Evolutionary conservation across 148 eudicot species (phyloP).

Genomic region (Nepenthes gracilis): DNA sequence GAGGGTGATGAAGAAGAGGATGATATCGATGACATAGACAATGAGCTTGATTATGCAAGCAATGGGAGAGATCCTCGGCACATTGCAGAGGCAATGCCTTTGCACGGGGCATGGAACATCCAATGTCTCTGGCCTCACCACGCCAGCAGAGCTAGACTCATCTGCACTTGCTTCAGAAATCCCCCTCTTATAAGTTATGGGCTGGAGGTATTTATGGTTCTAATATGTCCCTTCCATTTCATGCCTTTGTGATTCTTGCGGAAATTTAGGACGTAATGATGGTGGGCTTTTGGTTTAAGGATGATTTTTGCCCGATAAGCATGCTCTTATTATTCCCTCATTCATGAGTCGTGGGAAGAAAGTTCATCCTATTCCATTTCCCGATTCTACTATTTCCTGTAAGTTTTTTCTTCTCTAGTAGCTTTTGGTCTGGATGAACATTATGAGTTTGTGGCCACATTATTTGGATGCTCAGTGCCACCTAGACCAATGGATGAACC

Average conservation of each 20-base stretch:
- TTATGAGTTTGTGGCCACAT: background rate
- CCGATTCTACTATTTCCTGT: slow-evolving; percentile 57
- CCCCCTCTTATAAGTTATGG: slow-evolving; percentile 64
- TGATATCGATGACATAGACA: slow-evolving; percentile 54
- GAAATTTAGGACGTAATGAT: background rate
- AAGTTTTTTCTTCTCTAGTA: slow-evolving; percentile 6
- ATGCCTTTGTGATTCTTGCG: background rate
- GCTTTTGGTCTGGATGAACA: background rate
- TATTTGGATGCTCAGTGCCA: slow-evolving; percentile 26
- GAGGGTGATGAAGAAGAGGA: slow-evolving; percentile 74
- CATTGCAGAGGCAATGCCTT: slow-evolving; percentile 19
- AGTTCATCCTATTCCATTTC: slow-evolving; percentile 41
- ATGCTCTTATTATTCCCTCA: slow-evolving; percentile 64
- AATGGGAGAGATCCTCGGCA: slow-evolving; percentile 18
- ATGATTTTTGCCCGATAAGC: slow-evolving; percentile 58
- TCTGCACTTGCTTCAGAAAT: slow-evolving; percentile 33
- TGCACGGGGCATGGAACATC: slow-evolving; percentile 22
- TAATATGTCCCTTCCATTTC: background rate
- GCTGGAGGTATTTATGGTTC: slow-evolving; percentile 33
- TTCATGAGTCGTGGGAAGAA: slow-evolving; percentile 51
- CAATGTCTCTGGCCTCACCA: slow-evolving; percentile 37
- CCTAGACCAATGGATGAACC: slow-evolving; percentile 76
- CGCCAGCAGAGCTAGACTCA: slow-evolving; percentile 41
- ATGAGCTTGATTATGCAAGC: slow-evolving; percentile 33
- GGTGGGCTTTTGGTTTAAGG: slow-evolving; percentile 19